Conservation (phyloP, 2,329 filamentous ascomycete genomes). For the Endothia cerciana region DNA sequence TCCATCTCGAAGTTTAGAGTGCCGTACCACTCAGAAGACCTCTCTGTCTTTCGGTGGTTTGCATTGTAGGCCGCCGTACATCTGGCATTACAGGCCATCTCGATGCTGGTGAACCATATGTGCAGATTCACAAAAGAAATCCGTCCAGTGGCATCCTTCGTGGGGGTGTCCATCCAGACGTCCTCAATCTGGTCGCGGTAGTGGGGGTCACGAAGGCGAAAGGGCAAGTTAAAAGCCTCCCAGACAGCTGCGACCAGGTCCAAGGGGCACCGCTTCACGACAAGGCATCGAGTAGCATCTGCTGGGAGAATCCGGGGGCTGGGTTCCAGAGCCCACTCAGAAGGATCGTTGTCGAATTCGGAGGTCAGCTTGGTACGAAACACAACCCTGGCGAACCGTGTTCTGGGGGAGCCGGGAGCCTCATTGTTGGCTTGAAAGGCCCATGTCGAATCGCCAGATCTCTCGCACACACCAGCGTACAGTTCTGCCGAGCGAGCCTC, state of each 20-base stretch:
- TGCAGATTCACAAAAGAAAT: constrained; percentile 7
- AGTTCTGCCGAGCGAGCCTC: neutral
- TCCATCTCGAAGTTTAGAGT: constrained; percentile 17
- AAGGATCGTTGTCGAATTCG: neutral
- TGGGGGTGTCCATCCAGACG: constrained; percentile 18
- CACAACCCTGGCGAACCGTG: neutral
- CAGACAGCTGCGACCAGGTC: constrained; percentile 4
- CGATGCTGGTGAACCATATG: constrained; percentile 21
- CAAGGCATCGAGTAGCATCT: constrained; percentile 15
- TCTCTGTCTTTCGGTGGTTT: no score
- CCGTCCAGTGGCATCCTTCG: neutral
- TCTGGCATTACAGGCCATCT: neutral
- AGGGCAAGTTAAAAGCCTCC: neutral
- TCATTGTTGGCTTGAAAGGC: neutral
- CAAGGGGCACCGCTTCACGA: neutral
- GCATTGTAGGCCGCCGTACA: neutral
- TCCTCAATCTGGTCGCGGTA: constrained; percentile 20
- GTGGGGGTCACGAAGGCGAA: constrained; percentile 2
- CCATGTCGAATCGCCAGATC: neutral
- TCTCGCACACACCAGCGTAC: neutral
- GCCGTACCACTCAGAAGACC: neutral
- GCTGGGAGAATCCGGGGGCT: neutral
- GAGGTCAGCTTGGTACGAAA: neutral
- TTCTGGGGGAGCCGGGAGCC: neutral
- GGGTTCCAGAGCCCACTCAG: neutral